A percentile compares a stretch with the other conserved stretches of the same genome.
Evolutionary conservation across 371 early-diverging fungal genomes (phyloP).

Genomic region (Parasitella parasitica): DNA sequence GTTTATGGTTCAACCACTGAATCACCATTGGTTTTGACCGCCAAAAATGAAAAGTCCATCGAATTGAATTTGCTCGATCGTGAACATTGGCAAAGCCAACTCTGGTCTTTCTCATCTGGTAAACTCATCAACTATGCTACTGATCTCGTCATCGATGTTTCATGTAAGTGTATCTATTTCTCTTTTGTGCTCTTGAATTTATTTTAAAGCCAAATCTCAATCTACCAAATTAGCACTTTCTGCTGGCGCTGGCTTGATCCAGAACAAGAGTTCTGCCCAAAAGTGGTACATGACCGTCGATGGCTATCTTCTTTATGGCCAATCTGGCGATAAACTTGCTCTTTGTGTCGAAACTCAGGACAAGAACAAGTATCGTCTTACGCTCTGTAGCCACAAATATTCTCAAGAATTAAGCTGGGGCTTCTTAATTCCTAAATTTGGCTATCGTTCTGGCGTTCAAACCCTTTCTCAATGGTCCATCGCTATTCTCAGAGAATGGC

Average conservation of each 20-base stretch:
- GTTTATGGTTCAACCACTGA: constrained; percentile 33
- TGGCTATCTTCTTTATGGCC: constrained; percentile 24
- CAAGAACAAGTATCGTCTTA: constrained; percentile 9
- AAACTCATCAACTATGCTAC: constrained; percentile 52
- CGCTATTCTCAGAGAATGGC: constrained; percentile 19
- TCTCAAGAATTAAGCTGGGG: constrained; percentile 26
- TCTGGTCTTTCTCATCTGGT: constrained; percentile 54
- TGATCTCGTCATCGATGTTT: constrained; percentile 42
- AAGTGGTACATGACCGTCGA: constrained; percentile 27
- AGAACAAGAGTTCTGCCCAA: constrained; percentile 9
- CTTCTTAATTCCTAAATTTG: constrained; percentile 27
- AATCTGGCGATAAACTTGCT: constrained; percentile 22
- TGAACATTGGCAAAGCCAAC: constrained; percentile 44
- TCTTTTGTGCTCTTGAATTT: not conserved
- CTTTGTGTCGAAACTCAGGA: constrained; percentile 18
- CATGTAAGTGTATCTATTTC: constrained; percentile 25
- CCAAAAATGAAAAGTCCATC: constrained; percentile 26
- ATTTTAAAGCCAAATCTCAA: not conserved
- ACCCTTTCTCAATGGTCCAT: constrained; percentile 27
- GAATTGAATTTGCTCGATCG: constrained; percentile 24
- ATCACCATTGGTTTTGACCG: constrained; percentile 39
- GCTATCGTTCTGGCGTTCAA: constrained; percentile 20
- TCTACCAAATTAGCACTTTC: constrained; percentile 5
- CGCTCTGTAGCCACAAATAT: constrained; percentile 10
- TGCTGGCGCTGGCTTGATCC: constrained; percentile 18